Conservation (phyloP, 108 stramenopile genomes). For the Hondaea fermentalgiana region DNA sequence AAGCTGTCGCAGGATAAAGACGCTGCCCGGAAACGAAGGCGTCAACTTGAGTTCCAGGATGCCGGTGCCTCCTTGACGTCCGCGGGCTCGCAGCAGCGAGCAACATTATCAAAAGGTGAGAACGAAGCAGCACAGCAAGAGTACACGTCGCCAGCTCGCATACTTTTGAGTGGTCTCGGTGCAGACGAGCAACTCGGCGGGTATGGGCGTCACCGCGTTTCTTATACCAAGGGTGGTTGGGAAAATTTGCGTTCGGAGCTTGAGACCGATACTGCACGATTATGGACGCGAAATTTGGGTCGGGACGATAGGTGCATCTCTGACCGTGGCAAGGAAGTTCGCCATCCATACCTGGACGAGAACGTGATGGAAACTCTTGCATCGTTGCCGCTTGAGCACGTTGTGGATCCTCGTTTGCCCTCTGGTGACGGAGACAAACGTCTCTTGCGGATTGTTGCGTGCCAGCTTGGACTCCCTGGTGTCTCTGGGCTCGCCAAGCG, state of each 20-base stretch:
- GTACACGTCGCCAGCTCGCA: conserved; percentile 26
- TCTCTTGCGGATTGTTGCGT: conserved; percentile 60
- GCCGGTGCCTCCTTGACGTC: too few species aligned
- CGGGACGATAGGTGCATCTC: conserved; percentile 84
- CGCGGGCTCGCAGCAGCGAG: not conserved
- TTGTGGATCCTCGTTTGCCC: conserved; percentile 56
- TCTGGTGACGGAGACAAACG: conserved; percentile 77
- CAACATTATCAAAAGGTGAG: too few species aligned
- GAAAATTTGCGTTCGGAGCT: conserved; percentile 63
- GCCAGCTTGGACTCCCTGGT: conserved; percentile 23
- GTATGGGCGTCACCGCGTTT: conserved; percentile 75
- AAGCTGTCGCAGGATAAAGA: not conserved
- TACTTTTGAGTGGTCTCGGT: conserved; percentile 78
- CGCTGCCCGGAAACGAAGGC: not conserved
- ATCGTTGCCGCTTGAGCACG: conserved; percentile 37
- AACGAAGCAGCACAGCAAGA: not conserved
- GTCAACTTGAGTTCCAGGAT: not conserved
- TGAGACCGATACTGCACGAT: conserved; percentile 64
- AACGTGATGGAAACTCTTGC: conserved; percentile 59
- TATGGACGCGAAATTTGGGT: conserved; percentile 90
- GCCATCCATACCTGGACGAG: conserved; percentile 88
- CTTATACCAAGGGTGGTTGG: conserved; percentile 61
- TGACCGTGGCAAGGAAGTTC: conserved; percentile 76
- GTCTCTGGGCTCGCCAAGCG: conserved; percentile 66
- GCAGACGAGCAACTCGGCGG: conserved; percentile 94